Evolutionary conservation across 352 stramenopile genomes (phyloP).

Genomic region (Phytophthora boehmeriae): DNA sequence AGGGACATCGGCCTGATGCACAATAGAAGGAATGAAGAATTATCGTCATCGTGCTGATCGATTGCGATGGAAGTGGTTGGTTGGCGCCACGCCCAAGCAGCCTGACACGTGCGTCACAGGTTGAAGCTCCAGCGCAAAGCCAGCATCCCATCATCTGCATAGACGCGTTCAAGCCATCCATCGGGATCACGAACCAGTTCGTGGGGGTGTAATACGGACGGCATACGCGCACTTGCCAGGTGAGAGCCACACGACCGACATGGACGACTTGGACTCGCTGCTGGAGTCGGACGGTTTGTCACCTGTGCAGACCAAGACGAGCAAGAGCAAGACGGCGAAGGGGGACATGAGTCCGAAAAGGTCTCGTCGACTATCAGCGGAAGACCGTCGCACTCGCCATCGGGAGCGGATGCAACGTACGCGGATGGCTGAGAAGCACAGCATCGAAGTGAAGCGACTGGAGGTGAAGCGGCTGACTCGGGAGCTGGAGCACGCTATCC

Average conservation of each 20-base stretch:
- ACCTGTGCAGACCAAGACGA: constrained; percentile 24
- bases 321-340: not conserved
- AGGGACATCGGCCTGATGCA: no score
- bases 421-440: constrained; percentile 41
- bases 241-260: not conserved
- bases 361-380: constrained; percentile 21
- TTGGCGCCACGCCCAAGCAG: no score
- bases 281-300: constrained; percentile 14
- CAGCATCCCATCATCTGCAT: no score
- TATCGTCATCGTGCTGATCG: no score
- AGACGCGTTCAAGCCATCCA: no score
- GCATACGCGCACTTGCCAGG: not conserved
- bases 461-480: constrained; percentile 38
- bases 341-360: not conserved
- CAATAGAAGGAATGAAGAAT: no score
- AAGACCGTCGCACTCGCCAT: constrained; percentile 37
- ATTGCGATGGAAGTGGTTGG: no score
- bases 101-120: no score
- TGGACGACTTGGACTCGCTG: constrained; percentile 15
- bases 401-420: constrained; percentile 50
- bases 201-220: no score
- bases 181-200: no score
- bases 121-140: no score
- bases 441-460: constrained; percentile 40
- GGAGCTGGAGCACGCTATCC: constrained; percentile 30